These are phyloP conservation scores for Periconia digitata DNA, from an alignment of 2,329 filamentous ascomycete species.

Conservation along the genomic window DNA sequence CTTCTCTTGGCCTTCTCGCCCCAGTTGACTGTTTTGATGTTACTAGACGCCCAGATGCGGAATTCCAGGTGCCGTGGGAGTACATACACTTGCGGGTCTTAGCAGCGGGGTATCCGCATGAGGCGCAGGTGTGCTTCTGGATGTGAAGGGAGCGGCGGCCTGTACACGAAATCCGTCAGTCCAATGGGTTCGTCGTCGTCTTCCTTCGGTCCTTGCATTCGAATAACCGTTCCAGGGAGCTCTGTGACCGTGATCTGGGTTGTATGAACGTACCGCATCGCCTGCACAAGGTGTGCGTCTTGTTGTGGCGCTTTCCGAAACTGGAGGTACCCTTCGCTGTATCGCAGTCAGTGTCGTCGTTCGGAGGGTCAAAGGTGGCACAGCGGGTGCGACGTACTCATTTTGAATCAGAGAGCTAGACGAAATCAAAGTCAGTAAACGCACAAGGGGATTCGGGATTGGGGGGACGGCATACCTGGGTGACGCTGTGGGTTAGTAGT, in stretches of 20 bases:
- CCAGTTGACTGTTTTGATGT: constrained; percentile 83
- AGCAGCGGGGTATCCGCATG: constrained; percentile 95
- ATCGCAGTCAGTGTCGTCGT: constrained; percentile 48
- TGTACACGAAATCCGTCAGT: constrained; percentile 45
- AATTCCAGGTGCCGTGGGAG: constrained; percentile 5
- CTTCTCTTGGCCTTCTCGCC: constrained; percentile 99
- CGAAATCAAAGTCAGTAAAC: constrained; percentile 22
- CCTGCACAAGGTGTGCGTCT: constrained; percentile 86
- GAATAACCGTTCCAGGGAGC: constrained; percentile 12
- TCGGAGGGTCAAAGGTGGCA: constrained; percentile 21
- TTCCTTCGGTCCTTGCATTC: constrained; percentile 6
- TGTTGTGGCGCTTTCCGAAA: constrained; percentile 19
- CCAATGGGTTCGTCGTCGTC: constrained; percentile 26
- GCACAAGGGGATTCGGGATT: constrained; percentile 1
- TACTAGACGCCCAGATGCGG: constrained; percentile 18
- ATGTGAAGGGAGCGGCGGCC: constrained; percentile 97
- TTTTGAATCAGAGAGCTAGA: constrained; percentile 55
- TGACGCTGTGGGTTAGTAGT: constrained; percentile 42
- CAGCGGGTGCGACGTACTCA: constrained; percentile 54
- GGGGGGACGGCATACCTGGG: constrained; percentile 30
- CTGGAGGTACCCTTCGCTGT: constrained; percentile 62
- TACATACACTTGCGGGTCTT: constrained; percentile 98
- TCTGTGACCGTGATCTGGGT: constrained; percentile 10
- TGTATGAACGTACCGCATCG: constrained; percentile 81
- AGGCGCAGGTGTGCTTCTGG: constrained; percentile 97